phyloP scores from a whole-genome alignment of 1,284 basidiomycete species.

The Ustilago shanxiensis region DNA sequence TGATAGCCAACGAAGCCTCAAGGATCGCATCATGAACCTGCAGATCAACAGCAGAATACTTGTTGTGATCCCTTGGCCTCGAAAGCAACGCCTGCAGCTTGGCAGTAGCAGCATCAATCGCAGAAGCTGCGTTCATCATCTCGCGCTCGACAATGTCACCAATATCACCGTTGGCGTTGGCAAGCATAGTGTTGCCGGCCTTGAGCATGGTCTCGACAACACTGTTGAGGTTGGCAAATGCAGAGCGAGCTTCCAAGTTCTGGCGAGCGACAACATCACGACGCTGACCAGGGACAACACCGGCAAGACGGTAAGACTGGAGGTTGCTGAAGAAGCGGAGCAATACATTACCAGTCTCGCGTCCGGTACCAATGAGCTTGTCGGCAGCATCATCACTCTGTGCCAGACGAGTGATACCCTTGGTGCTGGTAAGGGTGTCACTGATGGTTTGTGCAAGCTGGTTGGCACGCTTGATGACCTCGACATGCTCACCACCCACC shows the following conservation, averaged over 20 bases:
- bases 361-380: constrained; percentile 87
- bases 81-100: constrained; percentile 90
- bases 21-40: constrained; percentile 99
- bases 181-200: constrained; percentile 82
- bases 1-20: constrained; percentile 91
- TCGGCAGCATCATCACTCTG: constrained; percentile 91
- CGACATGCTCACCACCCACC: constrained; percentile 91
- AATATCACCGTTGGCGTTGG: constrained; percentile 89
- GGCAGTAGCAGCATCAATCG: constrained; percentile 92
- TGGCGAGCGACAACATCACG: constrained; percentile 90
- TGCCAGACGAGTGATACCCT: constrained; percentile 93
- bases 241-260: constrained; percentile 84
- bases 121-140: constrained; percentile 91
- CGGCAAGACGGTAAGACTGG: constrained; percentile 88
- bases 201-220: constrained; percentile 87
- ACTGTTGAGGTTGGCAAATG: constrained; percentile 87
- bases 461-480: constrained; percentile 97
- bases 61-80: constrained; percentile 84
- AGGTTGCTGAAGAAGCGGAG: constrained; percentile 94
- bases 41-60: constrained; percentile 89
- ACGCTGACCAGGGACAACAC: constrained; percentile 76
- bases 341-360: constrained; percentile 85
- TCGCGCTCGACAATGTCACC: constrained; percentile 96
- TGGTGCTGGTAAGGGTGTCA: constrained; percentile 91
- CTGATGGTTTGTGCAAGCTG: constrained; percentile 92